Conservation (phyloP, 768 basidiomycete genomes). For the Boletus vermiculosoides region DNA sequence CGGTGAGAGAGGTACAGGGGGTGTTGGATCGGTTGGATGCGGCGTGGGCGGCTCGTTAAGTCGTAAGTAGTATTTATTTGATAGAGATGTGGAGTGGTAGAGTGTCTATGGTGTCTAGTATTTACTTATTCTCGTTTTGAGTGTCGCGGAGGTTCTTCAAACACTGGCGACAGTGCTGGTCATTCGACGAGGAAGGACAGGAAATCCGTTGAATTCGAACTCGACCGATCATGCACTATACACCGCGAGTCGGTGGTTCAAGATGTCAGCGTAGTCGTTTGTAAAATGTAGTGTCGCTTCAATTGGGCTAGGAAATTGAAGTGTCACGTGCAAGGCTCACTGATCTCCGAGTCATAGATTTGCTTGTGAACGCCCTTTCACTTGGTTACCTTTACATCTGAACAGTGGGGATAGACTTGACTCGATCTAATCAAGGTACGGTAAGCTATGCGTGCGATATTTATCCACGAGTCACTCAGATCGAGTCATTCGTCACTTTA, state of each 20-base stretch:
- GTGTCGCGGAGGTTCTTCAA: not conserved
- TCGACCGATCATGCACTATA: not conserved
- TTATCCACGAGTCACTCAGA: conserved; percentile 5
- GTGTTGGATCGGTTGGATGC: conserved; percentile 78
- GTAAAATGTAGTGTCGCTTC: too few relatives aligned
- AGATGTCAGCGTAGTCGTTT: too few relatives aligned
- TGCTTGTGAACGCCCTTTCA: too few relatives aligned
- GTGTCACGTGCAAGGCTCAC: not conserved
- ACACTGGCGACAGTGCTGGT: not conserved
- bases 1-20: conserved; percentile 81
- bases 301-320: not conserved
- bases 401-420: not conserved
- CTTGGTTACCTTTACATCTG: not conserved
- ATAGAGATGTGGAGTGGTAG: not conserved
- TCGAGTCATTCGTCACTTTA: conserved; percentile 12
- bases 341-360: not conserved
- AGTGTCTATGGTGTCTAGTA: not conserved
- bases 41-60: conserved; percentile 49
- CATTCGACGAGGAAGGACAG: not conserved
- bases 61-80: not conserved
- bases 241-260: too few relatives aligned
- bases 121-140: not conserved
- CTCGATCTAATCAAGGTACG: not conserved
- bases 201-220: not conserved
- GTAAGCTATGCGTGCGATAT: not conserved